Percentiles rank a stretch among this genome's conserved stretches.
Conservation (phyloP, 768 basidiomycete species). For the Mycena olivaceomarginata region DNA sequence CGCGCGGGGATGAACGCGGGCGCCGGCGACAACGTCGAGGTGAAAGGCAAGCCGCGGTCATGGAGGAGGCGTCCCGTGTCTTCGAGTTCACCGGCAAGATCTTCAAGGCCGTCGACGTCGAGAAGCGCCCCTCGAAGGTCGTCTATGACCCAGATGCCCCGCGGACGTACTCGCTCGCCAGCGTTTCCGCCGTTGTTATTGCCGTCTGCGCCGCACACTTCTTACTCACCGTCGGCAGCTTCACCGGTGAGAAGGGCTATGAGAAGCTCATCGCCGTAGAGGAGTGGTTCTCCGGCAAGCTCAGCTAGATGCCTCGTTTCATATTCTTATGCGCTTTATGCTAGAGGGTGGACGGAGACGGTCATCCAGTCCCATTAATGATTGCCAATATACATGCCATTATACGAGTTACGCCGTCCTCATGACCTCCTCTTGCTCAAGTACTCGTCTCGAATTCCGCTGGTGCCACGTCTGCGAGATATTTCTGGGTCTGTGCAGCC, state of each 20-base stretch:
- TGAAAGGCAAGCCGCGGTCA: conserved; percentile 71
- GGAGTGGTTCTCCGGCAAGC: conserved; percentile 57
- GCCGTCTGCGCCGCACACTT: conserved; percentile 71
- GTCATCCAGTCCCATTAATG: too few species aligned
- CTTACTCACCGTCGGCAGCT: conserved; percentile 65
- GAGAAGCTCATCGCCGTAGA: conserved; percentile 65
- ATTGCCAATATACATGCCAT: too few species aligned
- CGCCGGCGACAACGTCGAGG: conserved; percentile 60
- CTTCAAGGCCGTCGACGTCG: conserved; percentile 60
- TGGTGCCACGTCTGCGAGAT: too few species aligned
- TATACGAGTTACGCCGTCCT: too few species aligned
- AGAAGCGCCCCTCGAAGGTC: conserved; percentile 55
- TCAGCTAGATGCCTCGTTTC: neutral
- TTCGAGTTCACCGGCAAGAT: conserved; percentile 70
- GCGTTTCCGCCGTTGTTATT: conserved; percentile 47
- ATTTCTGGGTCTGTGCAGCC: too few species aligned
- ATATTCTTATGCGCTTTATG: neutral
- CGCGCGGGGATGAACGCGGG: conserved; percentile 73
- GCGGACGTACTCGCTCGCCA: conserved; percentile 46
- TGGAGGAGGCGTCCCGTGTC: conserved; percentile 69
- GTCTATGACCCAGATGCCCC: conserved; percentile 54
- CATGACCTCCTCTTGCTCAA: too few species aligned
- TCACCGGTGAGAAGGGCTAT: conserved; percentile 68
- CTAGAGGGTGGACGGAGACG: neutral
- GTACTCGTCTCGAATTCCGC: too few species aligned